Percentiles rank a stretch among this genome's conserved stretches.
Conservation (phyloP, 768 basidiomycete genomes). For the Phallus indusiatus region DNA sequence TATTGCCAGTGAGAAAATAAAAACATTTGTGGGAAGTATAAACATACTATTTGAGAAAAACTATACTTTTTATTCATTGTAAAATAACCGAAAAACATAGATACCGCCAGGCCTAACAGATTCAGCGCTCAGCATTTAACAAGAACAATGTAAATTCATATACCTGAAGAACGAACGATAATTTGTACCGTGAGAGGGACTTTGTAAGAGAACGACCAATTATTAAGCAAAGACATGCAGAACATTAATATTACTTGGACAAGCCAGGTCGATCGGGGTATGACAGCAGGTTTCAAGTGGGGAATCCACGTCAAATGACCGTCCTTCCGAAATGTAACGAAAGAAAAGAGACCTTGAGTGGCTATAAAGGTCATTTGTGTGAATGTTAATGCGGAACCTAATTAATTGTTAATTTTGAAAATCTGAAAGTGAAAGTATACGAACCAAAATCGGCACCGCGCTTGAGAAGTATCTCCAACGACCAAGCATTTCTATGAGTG, state of each 20-base stretch:
- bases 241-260: constrained; percentile 63
- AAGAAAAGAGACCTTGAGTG: constrained; percentile 53
- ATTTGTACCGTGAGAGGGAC: constrained; percentile 75
- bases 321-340: constrained; percentile 34
- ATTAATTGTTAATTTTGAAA: not conserved
- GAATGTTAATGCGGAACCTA: constrained; percentile 77
- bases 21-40: not conserved
- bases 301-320: constrained; percentile 27
- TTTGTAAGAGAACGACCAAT: constrained; percentile 69
- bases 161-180: constrained; percentile 78
- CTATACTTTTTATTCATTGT: constrained; percentile 54
- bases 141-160: constrained; percentile 10
- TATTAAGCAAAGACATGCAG: constrained; percentile 64
- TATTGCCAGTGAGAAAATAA: not conserved
- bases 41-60: constrained; percentile 49
- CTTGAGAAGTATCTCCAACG: constrained; percentile 65
- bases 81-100: constrained; percentile 63
- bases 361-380: constrained; percentile 78
- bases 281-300: constrained; percentile 51
- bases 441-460: constrained; percentile 60
- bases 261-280: constrained; percentile 60
- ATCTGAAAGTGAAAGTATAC: constrained; percentile 6
- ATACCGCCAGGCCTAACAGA: constrained; percentile 59
- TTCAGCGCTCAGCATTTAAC: constrained; percentile 4
- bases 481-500: constrained; percentile 61